Base-by-base conservation (phyloP, 139 green algal genomes). In the Asterochloris sp. region DNA sequence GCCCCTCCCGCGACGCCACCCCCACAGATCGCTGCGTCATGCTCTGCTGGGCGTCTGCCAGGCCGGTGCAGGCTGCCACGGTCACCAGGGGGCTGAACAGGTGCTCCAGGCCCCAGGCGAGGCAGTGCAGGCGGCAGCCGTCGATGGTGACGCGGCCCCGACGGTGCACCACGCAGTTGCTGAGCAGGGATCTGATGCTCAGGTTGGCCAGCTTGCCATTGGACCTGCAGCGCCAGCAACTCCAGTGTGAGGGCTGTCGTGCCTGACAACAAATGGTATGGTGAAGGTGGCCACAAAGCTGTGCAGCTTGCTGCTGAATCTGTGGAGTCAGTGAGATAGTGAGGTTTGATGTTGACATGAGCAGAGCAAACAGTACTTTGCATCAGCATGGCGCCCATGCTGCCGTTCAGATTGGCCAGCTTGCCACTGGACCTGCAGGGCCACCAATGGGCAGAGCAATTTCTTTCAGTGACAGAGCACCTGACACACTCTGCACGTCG, bases 81-180 rank as follows among this genome's bases (percentile, higher is more conserved):
- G 86, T 89, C 27, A 86, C 60, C 16, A 89, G 71, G 6, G 86
- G 86, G 10, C 69, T 73, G 63, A 86, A 76, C 29, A 87, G 77
- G 78, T 89, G 86, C n/a, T 82, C 71, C 73, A 89, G 73, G 0
- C 86, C 86, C 13, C 62, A 54, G 54, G 83, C 80, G 21, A 84
- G 71, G 62, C 74, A 81, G 17, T n/a, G 38, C 73, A 89, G 77
- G 54, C 62, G 61, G 74, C 86, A 89, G 29, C 73, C 47, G 71
- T 87, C 83, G 14, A 89, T 77, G 13, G 73, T 80, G 13, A 89
- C 80, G 28, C 63, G 68, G 17, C 83, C 86, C 27, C 68, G 62
- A 0, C 26, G 61, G 77, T 89, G 86, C 83, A 89, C 54, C 21
- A 89, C 27, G 66, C 83, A 87, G 13, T 83, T 76, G 61, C 80